Percentiles rank a stretch among this genome's conserved stretches.
Conservation (phyloP, 306 rosid species). For the Cucurbita maxima region DNA sequence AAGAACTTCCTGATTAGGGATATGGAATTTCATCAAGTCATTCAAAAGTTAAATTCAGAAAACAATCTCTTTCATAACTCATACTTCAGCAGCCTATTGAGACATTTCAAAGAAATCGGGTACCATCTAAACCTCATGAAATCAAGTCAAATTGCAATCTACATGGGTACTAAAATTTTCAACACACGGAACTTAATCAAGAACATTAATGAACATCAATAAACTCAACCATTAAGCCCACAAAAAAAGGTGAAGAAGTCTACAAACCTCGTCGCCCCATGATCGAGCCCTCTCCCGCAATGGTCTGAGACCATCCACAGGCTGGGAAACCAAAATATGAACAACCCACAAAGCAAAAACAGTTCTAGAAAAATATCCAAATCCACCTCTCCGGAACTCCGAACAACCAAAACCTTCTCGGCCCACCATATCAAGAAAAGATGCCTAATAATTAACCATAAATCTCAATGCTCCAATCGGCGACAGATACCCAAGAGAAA, state of each 20-base stretch:
- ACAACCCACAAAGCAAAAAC: constrained; percentile 27
- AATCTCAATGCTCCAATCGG: constrained; percentile 17
- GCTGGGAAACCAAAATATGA: constrained; percentile 27
- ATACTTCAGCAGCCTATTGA: background rate
- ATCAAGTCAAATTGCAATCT: background rate
- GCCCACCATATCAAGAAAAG: constrained; percentile 33
- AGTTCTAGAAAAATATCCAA: constrained; percentile 21
- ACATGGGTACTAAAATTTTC: background rate
- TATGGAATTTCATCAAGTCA: background rate
- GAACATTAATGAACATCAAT: background rate
- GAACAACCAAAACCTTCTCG: constrained; percentile 21
- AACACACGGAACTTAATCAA: background rate
- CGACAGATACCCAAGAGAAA: constrained; percentile 16
- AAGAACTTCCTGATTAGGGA: background rate
- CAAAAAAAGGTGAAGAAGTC: background rate
- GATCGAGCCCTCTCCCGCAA: constrained; percentile 73
- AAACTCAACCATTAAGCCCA: background rate
- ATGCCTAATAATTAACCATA: constrained; percentile 16
- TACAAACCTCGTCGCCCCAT: constrained; percentile 93
- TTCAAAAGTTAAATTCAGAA: background rate
- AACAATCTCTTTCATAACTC: background rate
- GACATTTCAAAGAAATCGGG: background rate
- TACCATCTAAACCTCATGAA: background rate
- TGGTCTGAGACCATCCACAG: constrained; percentile 72
- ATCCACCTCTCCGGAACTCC: constrained; percentile 16